phyloP scores from a whole-genome alignment of 768 basidiomycete species.

The Psilocybe cubensis region DNA sequence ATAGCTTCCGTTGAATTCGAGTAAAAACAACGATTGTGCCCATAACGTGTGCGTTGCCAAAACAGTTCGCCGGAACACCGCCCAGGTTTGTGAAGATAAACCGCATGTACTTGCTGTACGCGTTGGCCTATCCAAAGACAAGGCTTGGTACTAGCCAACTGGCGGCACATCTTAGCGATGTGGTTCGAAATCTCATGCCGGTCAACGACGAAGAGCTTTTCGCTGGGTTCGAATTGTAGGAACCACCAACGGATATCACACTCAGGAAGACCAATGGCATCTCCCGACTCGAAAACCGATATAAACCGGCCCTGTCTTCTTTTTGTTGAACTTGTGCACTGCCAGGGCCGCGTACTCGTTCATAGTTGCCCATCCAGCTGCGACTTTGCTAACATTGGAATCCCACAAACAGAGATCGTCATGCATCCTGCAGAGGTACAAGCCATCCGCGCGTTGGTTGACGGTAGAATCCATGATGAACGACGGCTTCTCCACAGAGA shows the following conservation, averaged over 20 bases:
- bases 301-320: slow-evolving; percentile 45
- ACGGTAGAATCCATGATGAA: slow-evolving; percentile 53
- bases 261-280: slow-evolving; percentile 24
- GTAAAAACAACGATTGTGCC: slow-evolving; percentile 37
- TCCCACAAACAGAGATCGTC: slow-evolving; percentile 52
- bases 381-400: slow-evolving; percentile 33
- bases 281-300: slow-evolving; percentile 25
- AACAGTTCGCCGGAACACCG: slow-evolving; percentile 34
- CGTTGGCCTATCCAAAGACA: slow-evolving; percentile 40
- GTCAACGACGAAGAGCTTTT: slow-evolving; percentile 37
- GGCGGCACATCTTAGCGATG: slow-evolving; percentile 40
- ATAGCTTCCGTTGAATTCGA: slow-evolving; percentile 37
- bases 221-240: slow-evolving; percentile 32
- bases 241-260: slow-evolving; percentile 45
- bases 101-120: slow-evolving; percentile 42
- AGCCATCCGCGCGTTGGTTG: slow-evolving; percentile 43
- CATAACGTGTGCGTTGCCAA: slow-evolving; percentile 31
- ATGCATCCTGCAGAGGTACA: slow-evolving; percentile 49
- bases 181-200: slow-evolving; percentile 37
- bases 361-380: slow-evolving; percentile 44
- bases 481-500: slow-evolving; percentile 42
- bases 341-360: slow-evolving; percentile 41
- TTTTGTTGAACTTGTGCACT: slow-evolving; percentile 43
- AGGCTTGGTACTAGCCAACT: slow-evolving; percentile 37
- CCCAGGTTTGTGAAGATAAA: slow-evolving; percentile 41